Conservation (phyloP, 2,329 filamentous ascomycete species). For the Delphinella strobiligena region DNA sequence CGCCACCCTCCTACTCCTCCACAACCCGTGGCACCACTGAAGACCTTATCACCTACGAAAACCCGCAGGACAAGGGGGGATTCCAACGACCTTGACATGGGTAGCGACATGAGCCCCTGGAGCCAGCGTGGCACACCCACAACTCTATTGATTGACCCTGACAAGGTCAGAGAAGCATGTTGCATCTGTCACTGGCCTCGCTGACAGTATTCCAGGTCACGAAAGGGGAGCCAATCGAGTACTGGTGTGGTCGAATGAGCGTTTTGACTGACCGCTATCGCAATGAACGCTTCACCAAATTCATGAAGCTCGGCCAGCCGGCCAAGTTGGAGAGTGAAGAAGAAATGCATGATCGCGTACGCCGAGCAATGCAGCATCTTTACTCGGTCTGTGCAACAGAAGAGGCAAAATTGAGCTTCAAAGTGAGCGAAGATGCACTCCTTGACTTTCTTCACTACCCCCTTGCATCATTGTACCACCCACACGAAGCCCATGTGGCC, state of each 20-base stretch:
- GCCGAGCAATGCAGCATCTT: neutral
- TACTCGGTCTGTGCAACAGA: neutral
- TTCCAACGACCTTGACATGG: neutral
- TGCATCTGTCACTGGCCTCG: neutral
- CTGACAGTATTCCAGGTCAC: slow-evolving; percentile 9
- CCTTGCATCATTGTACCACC: neutral
- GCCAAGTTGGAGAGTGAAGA: neutral
- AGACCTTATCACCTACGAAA: neutral
- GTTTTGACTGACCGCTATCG: slow-evolving; percentile 44
- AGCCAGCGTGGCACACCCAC: neutral
- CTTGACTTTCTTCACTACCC: neutral
- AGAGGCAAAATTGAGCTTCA: neutral
- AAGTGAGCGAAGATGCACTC: neutral
- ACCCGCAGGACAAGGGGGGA: neutral
- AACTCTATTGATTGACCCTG: neutral
- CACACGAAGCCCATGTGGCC: neutral
- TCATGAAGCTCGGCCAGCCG: slow-evolving; percentile 6
- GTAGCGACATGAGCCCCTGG: slow-evolving; percentile 1
- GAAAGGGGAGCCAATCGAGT: slow-evolving; percentile 30
- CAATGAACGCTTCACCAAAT: slow-evolving; percentile 35
- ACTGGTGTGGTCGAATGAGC: slow-evolving; percentile 53
- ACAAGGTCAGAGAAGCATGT: neutral
- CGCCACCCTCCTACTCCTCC: slow-evolving; percentile 18
- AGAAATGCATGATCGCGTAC: neutral
- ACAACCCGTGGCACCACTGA: slow-evolving; percentile 4